Percentiles rank a stretch among this genome's conserved stretches.
Conservation (phyloP, 2,329 filamentous ascomycete genomes). For the Epicoccum nigrum region DNA sequence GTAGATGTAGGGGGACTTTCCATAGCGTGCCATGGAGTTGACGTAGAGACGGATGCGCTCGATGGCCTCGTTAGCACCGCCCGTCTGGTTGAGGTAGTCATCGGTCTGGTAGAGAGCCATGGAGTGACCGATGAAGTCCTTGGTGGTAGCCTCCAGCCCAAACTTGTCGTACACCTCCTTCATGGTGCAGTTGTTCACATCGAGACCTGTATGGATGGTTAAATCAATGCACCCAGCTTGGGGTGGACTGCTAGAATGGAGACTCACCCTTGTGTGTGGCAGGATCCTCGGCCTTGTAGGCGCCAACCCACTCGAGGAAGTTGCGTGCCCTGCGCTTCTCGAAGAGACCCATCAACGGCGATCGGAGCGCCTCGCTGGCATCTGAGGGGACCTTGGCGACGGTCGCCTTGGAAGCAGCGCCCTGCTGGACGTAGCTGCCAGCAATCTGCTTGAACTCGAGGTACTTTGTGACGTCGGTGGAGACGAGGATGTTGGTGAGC, state of each 20-base stretch:
- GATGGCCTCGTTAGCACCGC: constrained; percentile 81
- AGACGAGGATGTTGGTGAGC: constrained; percentile 97
- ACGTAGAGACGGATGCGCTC: constrained; percentile 94
- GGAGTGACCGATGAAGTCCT: constrained; percentile 96
- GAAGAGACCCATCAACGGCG: constrained; percentile 94
- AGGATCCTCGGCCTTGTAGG: constrained; percentile 81
- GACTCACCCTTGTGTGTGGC: constrained; percentile 84
- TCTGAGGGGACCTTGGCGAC: constrained; percentile 97
- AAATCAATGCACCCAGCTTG: no score
- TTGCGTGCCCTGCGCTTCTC: constrained; percentile 97
- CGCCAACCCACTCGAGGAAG: constrained; percentile 94
- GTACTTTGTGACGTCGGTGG: constrained; percentile 73
- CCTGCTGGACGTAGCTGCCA: constrained; percentile 95
- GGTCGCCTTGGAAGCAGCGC: constrained; percentile 78
- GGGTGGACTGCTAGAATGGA: not conserved
- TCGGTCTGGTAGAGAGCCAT: constrained; percentile 97
- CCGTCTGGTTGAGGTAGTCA: constrained; percentile 76
- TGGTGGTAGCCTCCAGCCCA: constrained; percentile 83
- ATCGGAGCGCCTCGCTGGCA: constrained; percentile 83
- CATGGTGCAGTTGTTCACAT: constrained; percentile 82
- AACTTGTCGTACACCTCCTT: constrained; percentile 99
- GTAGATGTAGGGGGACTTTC: constrained; percentile 99
- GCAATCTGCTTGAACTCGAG: constrained; percentile 71
- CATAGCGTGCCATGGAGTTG: constrained; percentile 96
- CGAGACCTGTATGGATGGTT: constrained; percentile 63